phyloP scores from a whole-genome alignment of 106 monocot species.

The Narthecium ossifragum region DNA sequence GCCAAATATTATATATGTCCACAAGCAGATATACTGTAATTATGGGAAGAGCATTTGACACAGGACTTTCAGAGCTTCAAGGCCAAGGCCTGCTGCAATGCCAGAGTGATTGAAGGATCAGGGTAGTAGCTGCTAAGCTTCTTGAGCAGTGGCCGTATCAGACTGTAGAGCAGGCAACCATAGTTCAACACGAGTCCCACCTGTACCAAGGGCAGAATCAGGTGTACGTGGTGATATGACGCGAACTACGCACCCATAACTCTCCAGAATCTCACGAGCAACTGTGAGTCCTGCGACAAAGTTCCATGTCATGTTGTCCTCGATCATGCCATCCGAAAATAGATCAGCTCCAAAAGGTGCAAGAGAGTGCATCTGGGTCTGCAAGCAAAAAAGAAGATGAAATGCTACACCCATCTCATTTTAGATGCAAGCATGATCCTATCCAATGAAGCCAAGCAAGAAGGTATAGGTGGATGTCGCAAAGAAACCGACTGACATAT shows the following conservation, averaged over 20 bases:
- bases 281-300: slow-evolving; percentile 80
- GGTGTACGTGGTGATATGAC: slow-evolving; percentile 55
- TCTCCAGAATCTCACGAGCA: slow-evolving; percentile 88
- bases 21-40: no score
- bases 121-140: slow-evolving; percentile 25
- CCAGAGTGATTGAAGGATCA: no score
- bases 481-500: no score
- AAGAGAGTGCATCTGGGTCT: slow-evolving; percentile 81
- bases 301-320: slow-evolving; percentile 94
- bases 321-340: slow-evolving; percentile 40
- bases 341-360: slow-evolving; percentile 73
- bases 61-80: no score
- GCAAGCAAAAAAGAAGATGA: slow-evolving; percentile 7
- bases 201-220: slow-evolving; percentile 51
- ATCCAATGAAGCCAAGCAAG: no score
- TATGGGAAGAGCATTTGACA: no score
- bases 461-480: no score
- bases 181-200: slow-evolving; percentile 77
- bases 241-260: slow-evolving; percentile 77
- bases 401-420: no score
- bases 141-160: slow-evolving; percentile 9
- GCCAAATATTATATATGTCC: no score
- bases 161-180: slow-evolving; percentile 58
- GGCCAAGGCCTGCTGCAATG: no score
- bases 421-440: no score